These are phyloP conservation scores for Rhizophlyctis rosea DNA, from an alignment of 192 early-diverging fungal genomes.

Conservation along the genomic window DNA sequence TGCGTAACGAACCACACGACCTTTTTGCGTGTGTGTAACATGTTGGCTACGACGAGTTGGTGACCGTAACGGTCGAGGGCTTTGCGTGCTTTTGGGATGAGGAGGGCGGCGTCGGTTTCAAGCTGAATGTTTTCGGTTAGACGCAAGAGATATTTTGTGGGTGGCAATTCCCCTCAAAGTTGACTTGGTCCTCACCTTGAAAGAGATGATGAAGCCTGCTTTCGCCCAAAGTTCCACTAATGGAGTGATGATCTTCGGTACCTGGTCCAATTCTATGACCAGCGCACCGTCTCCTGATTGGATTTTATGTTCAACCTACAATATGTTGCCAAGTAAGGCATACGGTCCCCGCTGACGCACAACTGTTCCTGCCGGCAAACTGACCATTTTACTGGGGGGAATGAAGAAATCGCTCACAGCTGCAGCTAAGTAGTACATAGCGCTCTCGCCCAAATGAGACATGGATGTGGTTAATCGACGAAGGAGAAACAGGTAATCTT, in stretches of 20 bases:
- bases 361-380: neutral
- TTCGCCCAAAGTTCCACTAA: slow-evolving; percentile 91
- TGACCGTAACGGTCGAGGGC: slow-evolving; percentile 87
- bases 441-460: slow-evolving; percentile 58
- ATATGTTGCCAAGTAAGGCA: slow-evolving; percentile 12
- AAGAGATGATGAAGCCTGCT: slow-evolving; percentile 91
- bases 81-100: slow-evolving; percentile 76
- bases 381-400: slow-evolving; percentile 84
- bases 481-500: slow-evolving; percentile 90
- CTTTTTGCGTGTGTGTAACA: slow-evolving; percentile 83
- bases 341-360: neutral
- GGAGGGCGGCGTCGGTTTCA: slow-evolving; percentile 83
- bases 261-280: slow-evolving; percentile 87
- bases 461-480: slow-evolving; percentile 69
- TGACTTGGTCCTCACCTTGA: slow-evolving; percentile 70
- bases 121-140: slow-evolving; percentile 41
- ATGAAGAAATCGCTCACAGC: slow-evolving; percentile 99
- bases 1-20: slow-evolving; percentile 60
- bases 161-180: too few relatives aligned
- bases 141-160: neutral
- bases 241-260: slow-evolving; percentile 93
- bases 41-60: slow-evolving; percentile 96
- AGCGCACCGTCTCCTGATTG: slow-evolving; percentile 87
- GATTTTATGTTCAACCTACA: slow-evolving; percentile 89
- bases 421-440: slow-evolving; percentile 96